phyloP scores from a whole-genome alignment of 495 filamentous ascomycete genomes.

The Penicillium samsonianum region DNA sequence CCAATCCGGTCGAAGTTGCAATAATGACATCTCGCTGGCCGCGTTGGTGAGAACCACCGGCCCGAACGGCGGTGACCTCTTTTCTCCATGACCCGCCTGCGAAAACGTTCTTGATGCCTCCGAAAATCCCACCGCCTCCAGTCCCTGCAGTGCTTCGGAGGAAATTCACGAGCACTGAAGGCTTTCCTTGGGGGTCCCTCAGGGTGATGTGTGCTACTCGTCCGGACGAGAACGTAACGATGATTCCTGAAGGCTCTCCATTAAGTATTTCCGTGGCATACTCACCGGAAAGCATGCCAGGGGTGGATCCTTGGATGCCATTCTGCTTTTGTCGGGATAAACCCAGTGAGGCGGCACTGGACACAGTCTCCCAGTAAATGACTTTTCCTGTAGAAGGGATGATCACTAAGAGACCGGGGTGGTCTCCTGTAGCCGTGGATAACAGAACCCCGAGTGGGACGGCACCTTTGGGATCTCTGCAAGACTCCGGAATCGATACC shows the following conservation, averaged over 20 bases:
- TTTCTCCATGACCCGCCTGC: conserved; percentile 64
- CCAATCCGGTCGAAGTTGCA: conserved; percentile 67
- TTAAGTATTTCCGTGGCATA: conserved; percentile 72
- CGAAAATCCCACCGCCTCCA: conserved; percentile 63
- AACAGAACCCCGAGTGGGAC: conserved; percentile 81
- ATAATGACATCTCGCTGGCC: conserved; percentile 85
- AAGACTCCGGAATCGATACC: conserved; percentile 74
- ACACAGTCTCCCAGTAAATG: conserved; percentile 92
- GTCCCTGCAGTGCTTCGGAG: conserved; percentile 59
- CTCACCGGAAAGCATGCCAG: conserved; percentile 76
- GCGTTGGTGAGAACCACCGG: conserved; percentile 65
- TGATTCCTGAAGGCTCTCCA: conserved; percentile 81
- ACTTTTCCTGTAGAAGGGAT: conserved; percentile 81
- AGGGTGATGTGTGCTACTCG: conserved; percentile 82
- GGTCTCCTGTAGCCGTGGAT: conserved; percentile 67
- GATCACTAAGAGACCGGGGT: conserved; percentile 82
- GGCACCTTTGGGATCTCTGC: conserved; percentile 60
- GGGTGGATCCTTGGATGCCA: conserved; percentile 71
- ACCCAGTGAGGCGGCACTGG: conserved; percentile 73
- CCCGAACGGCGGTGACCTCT: conserved; percentile 74
- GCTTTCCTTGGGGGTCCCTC: conserved; percentile 81
- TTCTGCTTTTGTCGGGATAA: conserved; percentile 73
- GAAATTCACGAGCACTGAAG: conserved; percentile 71
- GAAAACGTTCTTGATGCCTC: conserved; percentile 71
- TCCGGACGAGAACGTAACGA: conserved; percentile 80